Evolutionary conservation across 257 asterid genomes (phyloP), one percentile per base, ranked within the genome.

Genomic region (Fraxinus pennsylvanica): DNA sequence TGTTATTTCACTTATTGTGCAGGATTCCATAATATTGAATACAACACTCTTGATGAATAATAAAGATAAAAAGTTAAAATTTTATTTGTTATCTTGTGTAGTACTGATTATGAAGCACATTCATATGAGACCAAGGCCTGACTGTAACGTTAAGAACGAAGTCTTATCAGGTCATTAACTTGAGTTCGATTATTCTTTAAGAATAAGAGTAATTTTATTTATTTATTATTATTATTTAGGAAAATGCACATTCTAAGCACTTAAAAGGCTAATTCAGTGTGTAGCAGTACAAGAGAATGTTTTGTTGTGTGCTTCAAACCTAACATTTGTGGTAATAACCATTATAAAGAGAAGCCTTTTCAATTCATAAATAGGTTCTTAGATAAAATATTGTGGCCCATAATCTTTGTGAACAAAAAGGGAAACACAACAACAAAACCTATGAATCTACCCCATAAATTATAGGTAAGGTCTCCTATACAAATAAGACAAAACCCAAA

Each of bases 391-490:
- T 39, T 35, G 83, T 81, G 83, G 83, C 80, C 90, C 87, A 85
- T 77, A n/a, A 73, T 68, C 61, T 78, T 74, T 79, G 89, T 75
- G 85, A 79, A 73, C 80, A 68, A 77, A 82, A 82, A 85, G 88
- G 50, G 92, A 88, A 87, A 84, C 92, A 82, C 25, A 73, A 73
- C 79, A 68, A 74, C 85, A 89, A 74, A 65, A 61, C 71, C 87
- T 84, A 81, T 12, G 59, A 74, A 43, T 73, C 84, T 82, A 80
- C 59, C 71, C 79, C 77, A 79, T 76, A 77, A 45, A 74, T 71
- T 77, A 75, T 81, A 74, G 35, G 30, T 63, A 66, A 15, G 52
- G n/a, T 27, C 69, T 25, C 36, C 32, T 47, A 19, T 14, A 14
- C 81, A 75, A 67, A 45, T 77, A 78, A 81, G 82, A 77, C 73